These are phyloP conservation scores for Salix brachista DNA, from an alignment of 345 rosid species.

Conservation along the genomic window DNA sequence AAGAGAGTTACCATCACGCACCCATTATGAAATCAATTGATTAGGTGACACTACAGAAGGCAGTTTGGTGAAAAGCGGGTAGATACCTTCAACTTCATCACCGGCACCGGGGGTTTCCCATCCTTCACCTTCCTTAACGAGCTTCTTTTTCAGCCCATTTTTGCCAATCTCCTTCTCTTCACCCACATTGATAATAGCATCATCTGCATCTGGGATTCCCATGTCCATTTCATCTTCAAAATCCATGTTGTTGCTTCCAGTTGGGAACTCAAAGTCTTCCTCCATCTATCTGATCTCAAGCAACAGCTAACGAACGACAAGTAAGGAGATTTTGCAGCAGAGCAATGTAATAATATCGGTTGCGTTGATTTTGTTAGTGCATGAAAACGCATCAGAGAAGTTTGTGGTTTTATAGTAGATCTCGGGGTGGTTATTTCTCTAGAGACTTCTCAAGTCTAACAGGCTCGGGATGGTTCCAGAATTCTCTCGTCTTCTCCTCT, in stretches of 20 bases:
- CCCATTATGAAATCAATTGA: too few relatives aligned
- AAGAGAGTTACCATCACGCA: background rate
- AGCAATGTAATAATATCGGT: too few relatives aligned
- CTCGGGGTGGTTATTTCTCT: too few relatives aligned
- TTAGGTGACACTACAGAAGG: too few relatives aligned
- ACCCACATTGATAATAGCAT: conserved; percentile 7
- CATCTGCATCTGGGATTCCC: conserved; percentile 38
- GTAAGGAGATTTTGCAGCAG: too few relatives aligned
- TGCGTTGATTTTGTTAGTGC: too few relatives aligned
- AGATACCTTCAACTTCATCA: conserved; percentile 83
- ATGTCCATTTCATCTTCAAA: conserved; percentile 46
- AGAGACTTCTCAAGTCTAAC: too few relatives aligned
- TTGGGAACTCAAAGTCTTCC: conserved; percentile 54
- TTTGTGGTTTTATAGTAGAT: too few relatives aligned
- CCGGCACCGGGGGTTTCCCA: conserved; percentile 67
- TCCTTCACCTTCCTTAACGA: conserved; percentile 65
- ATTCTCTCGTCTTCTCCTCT: too few relatives aligned
- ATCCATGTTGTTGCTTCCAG: conserved; percentile 11
- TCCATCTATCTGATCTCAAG: conserved; percentile 38
- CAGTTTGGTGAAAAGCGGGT: background rate
- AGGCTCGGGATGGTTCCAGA: too few relatives aligned
- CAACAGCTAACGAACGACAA: background rate
- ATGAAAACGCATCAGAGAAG: too few relatives aligned
- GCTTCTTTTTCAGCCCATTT: conserved; percentile 83
- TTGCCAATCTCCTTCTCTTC: conserved; percentile 66